A percentile compares a stretch with the other conserved stretches of the same genome.
These are phyloP conservation scores for Termitomyces sp. DNA, from an alignment of 768 basidiomycete species.

Conservation along the genomic window DNA sequence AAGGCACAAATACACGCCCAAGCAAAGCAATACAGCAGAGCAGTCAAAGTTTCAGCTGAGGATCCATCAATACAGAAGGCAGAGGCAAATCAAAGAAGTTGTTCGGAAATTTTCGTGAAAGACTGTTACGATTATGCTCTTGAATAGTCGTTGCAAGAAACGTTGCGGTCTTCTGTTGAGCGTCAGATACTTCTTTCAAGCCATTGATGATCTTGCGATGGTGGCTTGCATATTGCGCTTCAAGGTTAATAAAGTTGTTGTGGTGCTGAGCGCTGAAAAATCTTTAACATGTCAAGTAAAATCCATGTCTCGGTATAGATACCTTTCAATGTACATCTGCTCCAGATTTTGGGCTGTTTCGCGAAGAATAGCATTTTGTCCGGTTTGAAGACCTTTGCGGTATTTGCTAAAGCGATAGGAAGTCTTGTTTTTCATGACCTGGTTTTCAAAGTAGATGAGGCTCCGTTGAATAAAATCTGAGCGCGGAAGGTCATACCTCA, in stretches of 20 bases:
- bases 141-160: slow-evolving; percentile 37
- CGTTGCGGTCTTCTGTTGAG: slow-evolving; percentile 30
- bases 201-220: slow-evolving; percentile 35
- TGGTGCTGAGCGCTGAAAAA: slow-evolving; percentile 43
- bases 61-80: slow-evolving; percentile 19
- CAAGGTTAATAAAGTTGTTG: slow-evolving; percentile 51
- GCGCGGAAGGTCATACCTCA: slow-evolving; percentile 25
- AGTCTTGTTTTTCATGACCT: slow-evolving; percentile 50
- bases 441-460: not conserved
- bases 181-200: slow-evolving; percentile 40
- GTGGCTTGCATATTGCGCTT: slow-evolving; percentile 46
- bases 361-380: slow-evolving; percentile 43
- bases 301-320: not conserved
- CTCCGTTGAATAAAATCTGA: not conserved
- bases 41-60: slow-evolving; percentile 13
- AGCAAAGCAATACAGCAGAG: not conserved
- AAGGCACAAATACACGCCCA: not conserved
- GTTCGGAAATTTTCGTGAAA: slow-evolving; percentile 49
- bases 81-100: slow-evolving; percentile 32
- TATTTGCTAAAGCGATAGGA: slow-evolving; percentile 44
- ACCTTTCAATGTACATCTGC: slow-evolving; percentile 45
- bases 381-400: slow-evolving; percentile 39
- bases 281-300: not conserved
- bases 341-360: slow-evolving; percentile 41
- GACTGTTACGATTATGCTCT: slow-evolving; percentile 43